phyloP scores from a whole-genome alignment of 139 green algal genomes.

The Picochlorum sp. region DNA sequence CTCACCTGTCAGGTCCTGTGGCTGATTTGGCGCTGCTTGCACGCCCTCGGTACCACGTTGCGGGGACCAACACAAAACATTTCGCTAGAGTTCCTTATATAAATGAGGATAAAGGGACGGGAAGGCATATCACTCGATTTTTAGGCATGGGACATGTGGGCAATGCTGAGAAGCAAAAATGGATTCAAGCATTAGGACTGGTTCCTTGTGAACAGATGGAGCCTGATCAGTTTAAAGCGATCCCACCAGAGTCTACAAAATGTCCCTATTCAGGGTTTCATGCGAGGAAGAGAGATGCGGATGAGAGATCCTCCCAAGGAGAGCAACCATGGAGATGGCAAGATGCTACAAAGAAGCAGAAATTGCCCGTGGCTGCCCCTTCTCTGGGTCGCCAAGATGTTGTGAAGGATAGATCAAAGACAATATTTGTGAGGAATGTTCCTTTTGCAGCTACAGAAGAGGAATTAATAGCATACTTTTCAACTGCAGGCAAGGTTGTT shows the following conservation, averaged over 20 bases:
- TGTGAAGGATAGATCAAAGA: slow-evolving; percentile 51
- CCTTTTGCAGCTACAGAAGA: slow-evolving; percentile 50
- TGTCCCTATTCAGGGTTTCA: slow-evolving; percentile 33
- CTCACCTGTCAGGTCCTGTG: background rate
- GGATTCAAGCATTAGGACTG: slow-evolving; percentile 72
- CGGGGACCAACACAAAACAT: slow-evolving; percentile 28
- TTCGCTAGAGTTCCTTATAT: slow-evolving; percentile 72
- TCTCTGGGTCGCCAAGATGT: slow-evolving; percentile 32
- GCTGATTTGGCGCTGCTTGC: slow-evolving; percentile 35
- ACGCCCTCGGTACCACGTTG: slow-evolving; percentile 62
- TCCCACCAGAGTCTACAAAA: slow-evolving; percentile 48
- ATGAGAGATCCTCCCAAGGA: background rate
- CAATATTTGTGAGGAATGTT: slow-evolving; percentile 68
- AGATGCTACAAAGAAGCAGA: slow-evolving; percentile 28
- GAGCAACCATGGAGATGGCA: slow-evolving; percentile 50
- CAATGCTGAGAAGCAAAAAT: slow-evolving; percentile 59
- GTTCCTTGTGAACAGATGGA: slow-evolving; percentile 53
- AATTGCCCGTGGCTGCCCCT: slow-evolving; percentile 21
- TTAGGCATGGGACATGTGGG: slow-evolving; percentile 60
- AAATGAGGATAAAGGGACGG: slow-evolving; percentile 65
- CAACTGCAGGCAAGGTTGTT: slow-evolving; percentile 46
- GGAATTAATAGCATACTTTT: slow-evolving; percentile 62
- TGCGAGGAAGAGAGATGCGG: background rate
- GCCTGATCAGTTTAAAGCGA: slow-evolving; percentile 31
- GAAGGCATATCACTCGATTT: slow-evolving; percentile 76